Evolutionary conservation across 2,329 filamentous ascomycete species (phyloP), one percentile per base, ranked within the genome.

Genomic region (Stylonectria norvegica): DNA sequence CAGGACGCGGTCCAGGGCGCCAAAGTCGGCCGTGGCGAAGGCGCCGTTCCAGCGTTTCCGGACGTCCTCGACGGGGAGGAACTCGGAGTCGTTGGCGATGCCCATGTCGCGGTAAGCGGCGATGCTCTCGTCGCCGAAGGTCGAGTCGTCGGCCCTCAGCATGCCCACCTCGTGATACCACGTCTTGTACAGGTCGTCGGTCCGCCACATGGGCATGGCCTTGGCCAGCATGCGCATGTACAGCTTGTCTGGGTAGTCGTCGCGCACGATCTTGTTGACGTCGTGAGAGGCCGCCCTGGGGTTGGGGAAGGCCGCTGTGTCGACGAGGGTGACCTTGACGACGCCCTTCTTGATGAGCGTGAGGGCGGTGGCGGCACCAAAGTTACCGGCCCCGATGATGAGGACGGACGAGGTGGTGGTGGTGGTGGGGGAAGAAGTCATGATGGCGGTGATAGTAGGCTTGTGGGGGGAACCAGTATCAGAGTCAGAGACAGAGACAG

Each of bases 91-190:
- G 34, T 75, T 70, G 22, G 62, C 50, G 25, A 75, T 63, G 17
- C 62, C 63, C 38, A 63, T 56, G 12, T 54, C 48, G 40, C 56
- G 51, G 52, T 68, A 61, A 0, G 62, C 60, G 4, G 65, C 50
- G 1, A 76, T 53, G 33, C 79, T 62, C 23, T 68, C 61, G 14
- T 61, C 52, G 2, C 71, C 71, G 42, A 77, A 67, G 32, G 71
- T 65, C 19, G 59, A 60, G 2, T 58, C 43, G 40, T 69, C 66
- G 8, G 59, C 66, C 22, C 66, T 58, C 5, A 68, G 56, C 76
- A 79, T 78, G 8, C 79, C 78, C 0, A 76, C 76, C 48, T 75
- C 70, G 52, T 81, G 75, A 55, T 79, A 83, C 46, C 65, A 72
- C 4, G 55, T 38, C 34, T 67, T 68, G 62, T 76, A 78, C n/a